Conservation (phyloP, 768 basidiomycete genomes). For the Calocybe cyanea region DNA sequence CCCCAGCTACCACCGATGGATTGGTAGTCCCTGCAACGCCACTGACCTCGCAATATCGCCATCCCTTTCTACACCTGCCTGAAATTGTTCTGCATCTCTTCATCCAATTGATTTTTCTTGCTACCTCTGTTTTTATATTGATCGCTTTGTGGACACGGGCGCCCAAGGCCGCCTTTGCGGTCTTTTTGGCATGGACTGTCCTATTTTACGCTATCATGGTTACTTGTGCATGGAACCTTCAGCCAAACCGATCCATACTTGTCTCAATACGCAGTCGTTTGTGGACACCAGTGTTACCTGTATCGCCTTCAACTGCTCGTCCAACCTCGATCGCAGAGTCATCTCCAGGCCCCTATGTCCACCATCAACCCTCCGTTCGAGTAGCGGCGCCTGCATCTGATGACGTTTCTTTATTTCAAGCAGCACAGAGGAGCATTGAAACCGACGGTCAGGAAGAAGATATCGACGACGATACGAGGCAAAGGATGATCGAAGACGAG, state of each 20-base stretch:
- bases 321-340: constrained; percentile 42
- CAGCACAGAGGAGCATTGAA: constrained; percentile 47
- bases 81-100: constrained; percentile 44
- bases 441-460: constrained; percentile 66
- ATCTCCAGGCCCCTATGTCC: constrained; percentile 59
- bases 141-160: constrained; percentile 57
- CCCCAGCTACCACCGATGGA: constrained; percentile 49
- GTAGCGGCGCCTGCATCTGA: constrained; percentile 36
- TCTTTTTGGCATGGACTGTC: constrained; percentile 61
- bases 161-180: constrained; percentile 50
- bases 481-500: constrained; percentile 76
- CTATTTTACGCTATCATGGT: constrained; percentile 56
- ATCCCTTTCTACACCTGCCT: constrained; percentile 30
- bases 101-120: constrained; percentile 57
- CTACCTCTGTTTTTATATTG: constrained; percentile 53
- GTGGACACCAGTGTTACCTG: constrained; percentile 20
- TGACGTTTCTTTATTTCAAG: constrained; percentile 29
- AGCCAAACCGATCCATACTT: constrained; percentile 55
- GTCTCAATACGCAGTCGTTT: constrained; percentile 44
- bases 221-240: constrained; percentile 52
- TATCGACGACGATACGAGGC: constrained; percentile 69
- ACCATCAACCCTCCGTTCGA: constrained; percentile 66
- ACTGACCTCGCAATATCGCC: constrained; percentile 4
- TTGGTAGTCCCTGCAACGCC: constrained; percentile 13
- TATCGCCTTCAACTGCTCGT: constrained; percentile 26